Base-by-base conservation (phyloP, 345 rosid species). In the Eucalyptus erythrocorys region DNA sequence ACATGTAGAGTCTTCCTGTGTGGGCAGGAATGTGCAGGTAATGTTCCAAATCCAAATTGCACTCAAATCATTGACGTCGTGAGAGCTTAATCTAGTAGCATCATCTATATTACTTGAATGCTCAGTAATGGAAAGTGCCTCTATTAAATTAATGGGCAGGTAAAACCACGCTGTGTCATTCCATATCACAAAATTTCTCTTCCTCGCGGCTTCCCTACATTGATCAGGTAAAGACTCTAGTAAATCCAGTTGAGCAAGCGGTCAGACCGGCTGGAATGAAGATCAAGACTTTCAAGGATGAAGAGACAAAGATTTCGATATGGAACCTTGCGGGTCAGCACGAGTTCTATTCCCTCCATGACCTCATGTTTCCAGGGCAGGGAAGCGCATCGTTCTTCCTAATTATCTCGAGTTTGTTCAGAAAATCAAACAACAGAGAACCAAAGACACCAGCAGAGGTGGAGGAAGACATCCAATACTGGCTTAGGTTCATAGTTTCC, bases 241-340 rank as follows among this genome's bases (percentile, higher is more conserved):
- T 97, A 86, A 97, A 93, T 59, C 99, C 99, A 61, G 94, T 97
- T 86, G 99, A 98, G 89, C 98, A 97, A 92, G 99, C 95, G 57
- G 97, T 96, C 86, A 95, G 95, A 92, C 91, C 96, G 85, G 91
- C 88, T 89, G 99, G 99, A 57, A 95, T 97, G 97, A 98, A 95
- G 91, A 93, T 98, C 57, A 97, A 94, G 95, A 93, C 95, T 42
- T 92, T 97, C 88, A 94, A 91, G 92, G 98, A 97, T 71, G 98
- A 96, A 89, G 97, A 93, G 55, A 95, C 94, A n/a, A 96, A 97
- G 93, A 95, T 98, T 71, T 96, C 96, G 0, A 91, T 98, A 40
- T 98, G 99, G 99, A 96, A 97, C 91, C 97, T 97, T 37, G 96
- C 96, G 3, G 98, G 98, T 80, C 98, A 97, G 90, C 99, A 98